Evolutionary conservation across 805 yeast genomes (phyloP).

Genomic region (Hanseniaspora clermontiae): DNA sequence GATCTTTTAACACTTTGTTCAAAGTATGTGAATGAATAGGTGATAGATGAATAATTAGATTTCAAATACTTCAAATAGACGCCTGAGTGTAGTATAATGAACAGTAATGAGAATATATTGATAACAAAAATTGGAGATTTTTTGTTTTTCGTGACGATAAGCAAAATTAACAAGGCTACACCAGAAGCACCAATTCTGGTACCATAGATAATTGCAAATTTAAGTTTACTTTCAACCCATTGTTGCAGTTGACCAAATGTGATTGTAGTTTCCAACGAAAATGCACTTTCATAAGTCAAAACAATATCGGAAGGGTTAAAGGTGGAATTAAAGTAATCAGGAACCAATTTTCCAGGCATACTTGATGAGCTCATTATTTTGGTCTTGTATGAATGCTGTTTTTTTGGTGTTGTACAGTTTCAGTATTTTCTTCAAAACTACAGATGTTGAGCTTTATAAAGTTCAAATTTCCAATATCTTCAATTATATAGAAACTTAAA

Average conservation of each 20-base stretch:
- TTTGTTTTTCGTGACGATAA: slow-evolving; percentile 40
- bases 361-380: neutral
- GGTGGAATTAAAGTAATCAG: slow-evolving; percentile 18
- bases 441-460: too few relatives aligned
- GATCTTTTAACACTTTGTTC: slow-evolving; percentile 28
- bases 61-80: slow-evolving; percentile 43
- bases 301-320: slow-evolving; percentile 22
- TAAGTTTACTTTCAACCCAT: slow-evolving; percentile 26
- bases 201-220: slow-evolving; percentile 40
- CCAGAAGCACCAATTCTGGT: slow-evolving; percentile 46
- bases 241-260: slow-evolving; percentile 34
- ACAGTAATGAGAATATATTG: slow-evolving; percentile 48
- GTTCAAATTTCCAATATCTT: neutral
- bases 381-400: neutral
- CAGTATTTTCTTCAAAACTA: too few relatives aligned
- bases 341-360: neutral
- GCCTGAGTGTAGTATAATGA: slow-evolving; percentile 48
- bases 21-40: slow-evolving; percentile 38
- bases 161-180: slow-evolving; percentile 35
- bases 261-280: slow-evolving; percentile 29
- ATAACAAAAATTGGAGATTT: slow-evolving; percentile 61
- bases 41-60: slow-evolving; percentile 39
- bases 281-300: slow-evolving; percentile 33
- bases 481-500: neutral
- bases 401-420: too few relatives aligned